Base-by-base conservation (phyloP, 2,329 filamentous ascomycete species). In the Pezicula neosporulosa region DNA sequence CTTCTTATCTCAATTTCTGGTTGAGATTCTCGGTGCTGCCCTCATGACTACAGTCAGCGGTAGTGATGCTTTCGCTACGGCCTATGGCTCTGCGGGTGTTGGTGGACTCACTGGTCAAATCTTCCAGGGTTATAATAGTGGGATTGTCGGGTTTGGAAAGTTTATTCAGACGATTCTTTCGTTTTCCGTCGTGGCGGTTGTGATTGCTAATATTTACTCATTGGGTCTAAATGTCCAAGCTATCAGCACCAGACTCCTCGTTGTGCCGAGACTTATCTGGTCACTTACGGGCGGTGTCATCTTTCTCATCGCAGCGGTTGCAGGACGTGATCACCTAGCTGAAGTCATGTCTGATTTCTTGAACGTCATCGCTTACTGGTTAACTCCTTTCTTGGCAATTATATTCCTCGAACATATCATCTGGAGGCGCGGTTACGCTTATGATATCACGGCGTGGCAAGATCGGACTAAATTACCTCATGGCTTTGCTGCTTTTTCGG, bases 191-290 rank as follows among this genome's bases (percentile, higher is more conserved):
- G n/a, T n/a, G n/a, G n/a, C n/a, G n/a, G n/a, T n/a, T n/a, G n/a
- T n/a, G n/a, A n/a, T 60, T 9, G 45, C 49, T 30, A 55, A 55
- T 24, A 49, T 56, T 13, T 56, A 56, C 44, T 56, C 55, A 24
- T 43, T 55, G n/a, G 55, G 52, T 30, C 47, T 56, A 2, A 56
- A 53, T 43, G 42, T 52, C 8, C 55, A 56, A 38, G 46, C 51
- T 5, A 37, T 56, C 33, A 52, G 52, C 10, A 30, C 19, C 6
- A 48, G 50, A 33, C 52, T 55, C 2, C 49, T 55, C n/a, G 33
- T 44, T 1, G 44, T 56, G 9, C 55, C 55, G 4, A 52, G 55
- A 2, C 47, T 55, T n/a, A 43, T 56, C 3, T 56, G 52, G 52
- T 52, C 55, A 1, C 19, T 52, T 13, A n/a, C 45, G 3, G 55